Percentiles rank a stretch among this genome's conserved stretches.
These are phyloP conservation scores for Chlamydomonas asymmetrica DNA, from an alignment of 139 green algal genomes.

Conservation along the genomic window DNA sequence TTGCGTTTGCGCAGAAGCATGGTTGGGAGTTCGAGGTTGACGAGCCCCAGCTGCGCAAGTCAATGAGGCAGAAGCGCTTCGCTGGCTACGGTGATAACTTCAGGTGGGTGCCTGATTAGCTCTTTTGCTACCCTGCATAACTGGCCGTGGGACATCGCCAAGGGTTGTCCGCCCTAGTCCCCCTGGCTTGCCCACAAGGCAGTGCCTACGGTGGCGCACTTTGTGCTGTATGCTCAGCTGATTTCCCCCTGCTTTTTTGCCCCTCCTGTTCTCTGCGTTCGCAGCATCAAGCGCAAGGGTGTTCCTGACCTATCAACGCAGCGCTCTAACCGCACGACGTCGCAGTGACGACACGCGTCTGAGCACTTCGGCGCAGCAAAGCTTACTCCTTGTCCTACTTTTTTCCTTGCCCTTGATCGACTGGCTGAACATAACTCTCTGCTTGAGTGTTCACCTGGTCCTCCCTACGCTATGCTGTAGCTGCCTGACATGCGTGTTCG, in stretches of 20 bases:
- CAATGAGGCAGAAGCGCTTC: slow-evolving; percentile 65
- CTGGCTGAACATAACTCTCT: too few species aligned
- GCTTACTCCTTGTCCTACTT: too few species aligned
- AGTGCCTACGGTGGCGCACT: too few species aligned
- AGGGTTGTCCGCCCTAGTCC: background rate
- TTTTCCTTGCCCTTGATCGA: too few species aligned
- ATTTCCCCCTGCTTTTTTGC: background rate
- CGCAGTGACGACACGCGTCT: background rate
- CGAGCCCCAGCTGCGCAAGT: slow-evolving; percentile 53
- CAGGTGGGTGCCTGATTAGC: slow-evolving; percentile 26
- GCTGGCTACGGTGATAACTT: slow-evolving; percentile 81
- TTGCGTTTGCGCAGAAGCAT: slow-evolving; percentile 64
- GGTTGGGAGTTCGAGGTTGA: slow-evolving; percentile 76
- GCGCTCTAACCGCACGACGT: slow-evolving; percentile 19
- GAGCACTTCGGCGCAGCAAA: background rate
- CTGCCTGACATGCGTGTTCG: too few species aligned
- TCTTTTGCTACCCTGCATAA: too few species aligned
- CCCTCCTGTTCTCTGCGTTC: too few species aligned
- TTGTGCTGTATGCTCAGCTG: too few species aligned
- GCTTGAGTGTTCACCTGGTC: too few species aligned
- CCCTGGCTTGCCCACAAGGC: background rate
- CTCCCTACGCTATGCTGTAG: too few species aligned
- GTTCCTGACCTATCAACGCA: slow-evolving; percentile 41
- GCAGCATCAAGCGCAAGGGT: slow-evolving; percentile 39
- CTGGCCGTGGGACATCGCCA: background rate